phyloP scores from a whole-genome alignment of 2,329 filamentous ascomycete species.

The Penicillium sp. region DNA sequence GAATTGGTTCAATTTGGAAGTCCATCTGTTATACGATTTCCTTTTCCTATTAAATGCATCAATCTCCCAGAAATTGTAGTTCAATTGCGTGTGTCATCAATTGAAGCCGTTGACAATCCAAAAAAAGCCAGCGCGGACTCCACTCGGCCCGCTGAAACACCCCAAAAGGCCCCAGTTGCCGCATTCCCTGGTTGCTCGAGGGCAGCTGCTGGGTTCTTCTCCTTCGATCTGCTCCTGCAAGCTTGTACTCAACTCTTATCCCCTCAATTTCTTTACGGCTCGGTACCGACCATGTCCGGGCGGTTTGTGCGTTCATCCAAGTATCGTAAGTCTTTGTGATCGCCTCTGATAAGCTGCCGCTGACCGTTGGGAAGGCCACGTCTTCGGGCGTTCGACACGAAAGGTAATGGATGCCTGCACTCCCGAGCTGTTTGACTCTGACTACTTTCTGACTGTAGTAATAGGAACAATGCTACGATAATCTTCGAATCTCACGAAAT shows the following conservation, averaged over 20 bases:
- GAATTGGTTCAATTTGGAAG: neutral
- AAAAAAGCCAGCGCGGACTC: constrained; percentile 16
- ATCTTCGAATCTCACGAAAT: constrained; percentile 94
- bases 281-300: constrained; percentile 57
- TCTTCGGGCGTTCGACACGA: constrained; percentile 92
- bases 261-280: constrained; percentile 9
- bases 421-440: neutral
- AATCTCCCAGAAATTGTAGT: neutral
- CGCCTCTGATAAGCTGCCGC: constrained; percentile 22
- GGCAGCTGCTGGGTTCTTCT: constrained; percentile 17
- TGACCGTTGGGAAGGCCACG: constrained; percentile 69
- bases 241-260: constrained; percentile 4
- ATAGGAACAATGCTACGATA: constrained; percentile 95
- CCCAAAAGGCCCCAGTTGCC: constrained; percentile 21
- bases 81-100: neutral
- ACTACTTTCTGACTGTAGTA: constrained; percentile 5
- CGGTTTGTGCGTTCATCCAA: constrained; percentile 73
- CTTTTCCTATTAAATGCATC: neutral
- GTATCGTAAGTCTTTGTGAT: constrained; percentile 58
- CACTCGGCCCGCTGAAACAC: constrained; percentile 25
- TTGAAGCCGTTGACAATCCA: constrained; percentile 5
- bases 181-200: constrained; percentile 21
- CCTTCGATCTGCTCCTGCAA: constrained; percentile 21
- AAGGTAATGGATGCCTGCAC: constrained; percentile 56
- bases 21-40: neutral